Evolutionary conservation across 164 flowering plant species (phyloP).

Genomic region (Tetracentron sinense): DNA sequence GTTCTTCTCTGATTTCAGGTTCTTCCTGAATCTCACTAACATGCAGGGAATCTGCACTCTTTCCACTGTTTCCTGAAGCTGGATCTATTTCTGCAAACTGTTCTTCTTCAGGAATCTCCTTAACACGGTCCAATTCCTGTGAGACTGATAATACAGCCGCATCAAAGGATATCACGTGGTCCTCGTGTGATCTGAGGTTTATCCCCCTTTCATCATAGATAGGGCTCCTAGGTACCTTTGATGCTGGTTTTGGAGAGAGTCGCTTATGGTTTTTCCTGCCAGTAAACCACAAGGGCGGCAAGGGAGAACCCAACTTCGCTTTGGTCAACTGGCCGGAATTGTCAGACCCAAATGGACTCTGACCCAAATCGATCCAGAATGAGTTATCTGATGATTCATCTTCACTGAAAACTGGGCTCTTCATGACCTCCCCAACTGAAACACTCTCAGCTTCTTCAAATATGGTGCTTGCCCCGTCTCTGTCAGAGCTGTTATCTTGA

Average conservation of each 20-base stretch:
- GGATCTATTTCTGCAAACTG: conserved; percentile 20
- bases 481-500: conserved; percentile 68
- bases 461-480: conserved; percentile 81
- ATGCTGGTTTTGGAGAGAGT: conserved; percentile 45
- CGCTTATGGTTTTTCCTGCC: conserved; percentile 39
- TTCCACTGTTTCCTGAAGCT: conserved; percentile 8
- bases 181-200: conserved; percentile 30
- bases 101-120: conserved; percentile 54
- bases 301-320: conserved; percentile 46
- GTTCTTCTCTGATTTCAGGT: conserved; percentile 18
- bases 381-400: conserved; percentile 86
- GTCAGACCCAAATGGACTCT: conserved; percentile 72
- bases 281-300: conserved; percentile 64
- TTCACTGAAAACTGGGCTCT: conserved; percentile 88
- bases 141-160: conserved; percentile 76
- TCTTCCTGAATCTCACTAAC: conserved; percentile 59
- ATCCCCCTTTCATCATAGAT: conserved; percentile 44
- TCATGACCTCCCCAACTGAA: conserved; percentile 82
- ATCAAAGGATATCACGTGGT: conserved; percentile 68
- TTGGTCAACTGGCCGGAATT: conserved; percentile 36
- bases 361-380: conserved; percentile 87
- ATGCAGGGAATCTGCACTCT: conserved; percentile 12
- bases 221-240: conserved; percentile 49
- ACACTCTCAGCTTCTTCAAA: conserved; percentile 83
- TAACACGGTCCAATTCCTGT: conserved; percentile 50